phyloP scores from a whole-genome alignment of 2,329 filamentous ascomycete species.

The Diplocarpon mali region DNA sequence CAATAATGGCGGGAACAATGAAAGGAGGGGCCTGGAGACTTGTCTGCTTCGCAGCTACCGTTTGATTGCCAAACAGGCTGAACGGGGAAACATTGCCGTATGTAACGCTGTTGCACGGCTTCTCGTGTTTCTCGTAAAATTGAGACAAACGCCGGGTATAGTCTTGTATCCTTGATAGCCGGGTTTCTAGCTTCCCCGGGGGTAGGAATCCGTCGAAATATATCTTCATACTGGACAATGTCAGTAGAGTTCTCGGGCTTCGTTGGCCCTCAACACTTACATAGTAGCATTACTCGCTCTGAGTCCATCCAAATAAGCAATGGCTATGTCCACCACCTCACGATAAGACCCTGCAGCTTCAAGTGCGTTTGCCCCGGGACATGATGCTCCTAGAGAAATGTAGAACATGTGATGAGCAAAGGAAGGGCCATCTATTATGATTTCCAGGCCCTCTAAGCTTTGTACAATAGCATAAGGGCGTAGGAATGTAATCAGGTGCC shows the following conservation, averaged over 20 bases:
- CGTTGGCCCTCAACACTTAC: conserved; percentile 33
- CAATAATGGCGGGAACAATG: conserved; percentile 66
- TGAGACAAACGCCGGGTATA: conserved; percentile 19
- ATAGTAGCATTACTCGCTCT: conserved; percentile 44
- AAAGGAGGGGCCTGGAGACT: conserved; percentile 45
- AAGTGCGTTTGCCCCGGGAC: conserved; percentile 33
- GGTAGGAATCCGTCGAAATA: conserved; percentile 85
- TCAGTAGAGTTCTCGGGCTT: conserved; percentile 7
- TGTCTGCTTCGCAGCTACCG: conserved; percentile 15
- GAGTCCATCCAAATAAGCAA: conserved; percentile 53
- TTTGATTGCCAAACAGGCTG: conserved; percentile 17
- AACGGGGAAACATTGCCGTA: conserved; percentile 14
- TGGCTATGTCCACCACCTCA: conserved; percentile 46
- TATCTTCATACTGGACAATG: conserved; percentile 46
- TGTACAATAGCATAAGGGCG: conserved; percentile 38
- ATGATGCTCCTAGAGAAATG: conserved; percentile 36
- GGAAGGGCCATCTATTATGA: conserved; percentile 66
- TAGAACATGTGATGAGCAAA: conserved; percentile 64
- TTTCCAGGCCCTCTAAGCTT: conserved; percentile 31
- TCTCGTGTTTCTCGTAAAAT: conserved; percentile 17
- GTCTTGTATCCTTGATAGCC: conserved; percentile 17
- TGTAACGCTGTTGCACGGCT: conserved; percentile 10
- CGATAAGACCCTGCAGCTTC: conserved; percentile 49
- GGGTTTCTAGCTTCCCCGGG: conserved; percentile 20
- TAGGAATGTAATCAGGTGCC: conserved; percentile 41